A percentile compares a stretch with the other conserved stretches of the same genome.
Evolutionary conservation across 371 early-diverging fungal genomes (phyloP).

Genomic region (Homolaphlyctis polyrhiza): DNA sequence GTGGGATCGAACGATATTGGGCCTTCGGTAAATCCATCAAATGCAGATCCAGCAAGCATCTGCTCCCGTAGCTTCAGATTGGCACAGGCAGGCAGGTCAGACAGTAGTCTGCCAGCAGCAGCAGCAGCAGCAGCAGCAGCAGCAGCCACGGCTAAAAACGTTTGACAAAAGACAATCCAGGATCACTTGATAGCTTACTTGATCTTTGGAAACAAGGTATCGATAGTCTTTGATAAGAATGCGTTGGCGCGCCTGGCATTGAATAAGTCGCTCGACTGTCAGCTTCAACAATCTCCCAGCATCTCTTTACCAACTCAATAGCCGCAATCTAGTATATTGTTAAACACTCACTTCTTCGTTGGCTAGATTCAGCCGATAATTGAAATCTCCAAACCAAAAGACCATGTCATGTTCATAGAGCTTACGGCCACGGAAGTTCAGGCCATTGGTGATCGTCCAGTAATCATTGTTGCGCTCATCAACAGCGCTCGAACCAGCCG

Average conservation of each 20-base stretch:
- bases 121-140: background rate
- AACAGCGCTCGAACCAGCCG: constrained; percentile 77
- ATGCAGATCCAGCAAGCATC: constrained; percentile 56
- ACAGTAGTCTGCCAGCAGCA: background rate
- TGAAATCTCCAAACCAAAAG: constrained; percentile 90
- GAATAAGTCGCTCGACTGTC: too few relatives aligned
- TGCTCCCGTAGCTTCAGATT: constrained; percentile 59
- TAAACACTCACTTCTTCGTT: constrained; percentile 60
- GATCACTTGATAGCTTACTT: background rate
- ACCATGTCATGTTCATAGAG: constrained; percentile 71
- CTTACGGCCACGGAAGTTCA: constrained; percentile 65
- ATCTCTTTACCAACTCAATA: background rate
- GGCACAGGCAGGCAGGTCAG: background rate
- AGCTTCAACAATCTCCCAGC: too few relatives aligned
- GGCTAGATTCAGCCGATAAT: constrained; percentile 72
- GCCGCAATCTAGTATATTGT: background rate
- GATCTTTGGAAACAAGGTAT: background rate
- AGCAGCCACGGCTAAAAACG: too few relatives aligned
- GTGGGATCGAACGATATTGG: constrained; percentile 80
- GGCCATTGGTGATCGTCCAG: constrained; percentile 66
- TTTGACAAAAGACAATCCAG: too few relatives aligned
- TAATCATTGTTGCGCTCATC: constrained; percentile 86
- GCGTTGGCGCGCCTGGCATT: background rate
- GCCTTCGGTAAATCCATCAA: constrained; percentile 79
- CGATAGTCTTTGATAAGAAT: background rate